Percentiles rank a stretch among this genome's conserved stretches.
Conservation (phyloP, 305 asterid species). For the Salvia sclarea region DNA sequence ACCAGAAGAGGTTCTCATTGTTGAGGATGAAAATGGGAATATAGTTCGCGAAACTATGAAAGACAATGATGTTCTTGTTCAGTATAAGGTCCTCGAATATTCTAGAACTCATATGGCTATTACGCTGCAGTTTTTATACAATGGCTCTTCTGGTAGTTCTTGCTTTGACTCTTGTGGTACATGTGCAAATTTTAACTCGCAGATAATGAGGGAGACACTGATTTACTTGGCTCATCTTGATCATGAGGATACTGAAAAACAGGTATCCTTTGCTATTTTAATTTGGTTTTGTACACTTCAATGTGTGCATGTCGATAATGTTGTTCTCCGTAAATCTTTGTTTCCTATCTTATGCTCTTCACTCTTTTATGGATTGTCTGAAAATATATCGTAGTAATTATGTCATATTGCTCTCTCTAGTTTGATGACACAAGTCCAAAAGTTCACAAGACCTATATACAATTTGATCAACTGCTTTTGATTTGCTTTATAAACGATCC, state of each 20-base stretch:
- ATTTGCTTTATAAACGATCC: not conserved
- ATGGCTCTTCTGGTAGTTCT: slow-evolving; percentile 19
- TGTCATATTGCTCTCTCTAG: not conserved
- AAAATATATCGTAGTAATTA: not conserved
- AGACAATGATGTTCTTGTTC: slow-evolving; percentile 97
- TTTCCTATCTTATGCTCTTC: not conserved
- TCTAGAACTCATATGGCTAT: slow-evolving; percentile 7
- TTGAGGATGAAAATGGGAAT: slow-evolving; percentile 99
- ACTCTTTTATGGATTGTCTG: not conserved
- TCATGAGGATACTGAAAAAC: slow-evolving; percentile 95
- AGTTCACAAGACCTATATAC: not conserved
- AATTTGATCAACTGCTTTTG: not conserved
- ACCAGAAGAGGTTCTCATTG: slow-evolving; percentile 97
- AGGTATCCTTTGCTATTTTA: slow-evolving; percentile 46
- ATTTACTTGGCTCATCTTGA: slow-evolving; percentile 97
- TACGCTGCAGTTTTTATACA: not conserved
- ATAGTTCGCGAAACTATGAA: slow-evolving; percentile 99
- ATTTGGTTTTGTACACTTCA: not conserved
- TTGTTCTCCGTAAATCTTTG: not conserved
- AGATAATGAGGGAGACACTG: slow-evolving; percentile 98
- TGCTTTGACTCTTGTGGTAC: slow-evolving; percentile 12
- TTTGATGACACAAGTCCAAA: not conserved
- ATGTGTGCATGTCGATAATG: slow-evolving; percentile 1
- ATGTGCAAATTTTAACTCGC: slow-evolving; percentile 30
- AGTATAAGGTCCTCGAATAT: slow-evolving; percentile 69